These are phyloP conservation scores for Globisporangium spiculum DNA, from an alignment of 352 stramenopile species.

Conservation along the genomic window DNA sequence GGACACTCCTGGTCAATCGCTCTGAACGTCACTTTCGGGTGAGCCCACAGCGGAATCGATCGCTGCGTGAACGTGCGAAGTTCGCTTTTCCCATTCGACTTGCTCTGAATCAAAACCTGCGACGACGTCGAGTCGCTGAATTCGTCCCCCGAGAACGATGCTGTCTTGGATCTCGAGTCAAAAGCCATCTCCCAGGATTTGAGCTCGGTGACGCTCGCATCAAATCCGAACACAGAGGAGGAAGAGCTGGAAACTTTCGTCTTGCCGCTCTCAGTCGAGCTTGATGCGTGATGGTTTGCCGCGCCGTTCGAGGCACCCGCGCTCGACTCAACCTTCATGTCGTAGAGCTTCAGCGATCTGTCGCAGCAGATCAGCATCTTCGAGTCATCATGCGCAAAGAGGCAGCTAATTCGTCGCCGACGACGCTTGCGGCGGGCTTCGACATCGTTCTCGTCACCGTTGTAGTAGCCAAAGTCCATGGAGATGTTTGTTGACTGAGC, in stretches of 20 bases:
- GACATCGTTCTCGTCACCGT: conserved; percentile 52
- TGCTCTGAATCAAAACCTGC: conserved; percentile 14
- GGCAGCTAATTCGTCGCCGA: conserved; percentile 54
- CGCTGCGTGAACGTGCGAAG: conserved; percentile 63
- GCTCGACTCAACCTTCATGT: conserved; percentile 31
- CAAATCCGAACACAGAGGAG: conserved; percentile 62
- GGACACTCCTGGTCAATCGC: conserved; percentile 50
- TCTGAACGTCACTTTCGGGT: conserved; percentile 72
- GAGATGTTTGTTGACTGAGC: conserved; percentile 50
- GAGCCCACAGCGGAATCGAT: conserved; percentile 68
- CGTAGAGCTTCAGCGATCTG: conserved; percentile 60
- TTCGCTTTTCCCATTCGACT: conserved; percentile 47
- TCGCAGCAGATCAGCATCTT: conserved; percentile 71
- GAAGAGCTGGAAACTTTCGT: conserved; percentile 28
- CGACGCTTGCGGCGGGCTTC: conserved; percentile 44
- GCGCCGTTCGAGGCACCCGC: background rate
- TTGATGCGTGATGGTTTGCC: background rate
- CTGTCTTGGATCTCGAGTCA: conserved; percentile 28
- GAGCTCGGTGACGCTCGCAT: conserved; percentile 56
- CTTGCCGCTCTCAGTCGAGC: conserved; percentile 7
- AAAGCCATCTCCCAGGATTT: conserved; percentile 57
- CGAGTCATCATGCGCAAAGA: conserved; percentile 62
- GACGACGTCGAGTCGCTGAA: conserved; percentile 7
- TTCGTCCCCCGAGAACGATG: conserved; percentile 18
- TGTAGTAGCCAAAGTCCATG: conserved; percentile 58